phyloP scores from a whole-genome alignment of 139 green algal species.

The Chlorella vulgaris region DNA sequence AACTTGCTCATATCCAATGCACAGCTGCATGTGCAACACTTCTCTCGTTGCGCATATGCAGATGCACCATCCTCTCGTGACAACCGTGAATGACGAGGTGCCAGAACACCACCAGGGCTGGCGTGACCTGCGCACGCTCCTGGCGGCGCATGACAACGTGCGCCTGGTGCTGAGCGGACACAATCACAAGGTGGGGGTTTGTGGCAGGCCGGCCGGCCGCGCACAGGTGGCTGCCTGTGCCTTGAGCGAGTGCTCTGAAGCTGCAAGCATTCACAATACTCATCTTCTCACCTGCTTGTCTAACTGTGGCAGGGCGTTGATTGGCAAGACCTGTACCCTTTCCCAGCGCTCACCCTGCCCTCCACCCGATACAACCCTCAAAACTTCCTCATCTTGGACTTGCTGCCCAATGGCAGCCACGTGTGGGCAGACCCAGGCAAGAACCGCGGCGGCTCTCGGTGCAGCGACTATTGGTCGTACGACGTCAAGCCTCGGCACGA shows the following conservation, averaged over 20 bases:
- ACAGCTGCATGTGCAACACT: too few species aligned
- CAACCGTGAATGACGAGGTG: background rate
- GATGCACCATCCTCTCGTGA: conserved; percentile 22
- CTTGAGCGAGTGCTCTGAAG: background rate
- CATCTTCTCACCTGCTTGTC: too few species aligned
- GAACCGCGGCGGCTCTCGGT: conserved; percentile 33
- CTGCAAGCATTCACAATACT: too few species aligned
- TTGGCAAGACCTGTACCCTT: conserved; percentile 21
- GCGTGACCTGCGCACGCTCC: conserved; percentile 8
- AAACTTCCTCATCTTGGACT: conserved; percentile 20
- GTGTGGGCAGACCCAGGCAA: background rate
- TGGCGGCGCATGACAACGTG: conserved; percentile 21
- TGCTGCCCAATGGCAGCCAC: conserved; percentile 10
- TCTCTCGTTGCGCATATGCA: background rate
- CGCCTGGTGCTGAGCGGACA: conserved; percentile 22
- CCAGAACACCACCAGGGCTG: background rate
- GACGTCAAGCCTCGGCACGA: background rate
- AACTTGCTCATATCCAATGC: too few species aligned
- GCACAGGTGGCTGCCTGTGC: background rate
- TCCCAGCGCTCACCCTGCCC: conserved; percentile 24
- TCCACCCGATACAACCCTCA: conserved; percentile 15
- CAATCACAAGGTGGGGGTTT: conserved; percentile 23
- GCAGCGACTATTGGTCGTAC: conserved; percentile 28
- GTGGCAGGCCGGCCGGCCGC: background rate
- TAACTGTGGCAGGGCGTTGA: conserved; percentile 28